Percentiles rank a stretch among this genome's conserved stretches.
Conservation (phyloP, 169 alveolate species). For the Cryptosporidium andersoni region DNA sequence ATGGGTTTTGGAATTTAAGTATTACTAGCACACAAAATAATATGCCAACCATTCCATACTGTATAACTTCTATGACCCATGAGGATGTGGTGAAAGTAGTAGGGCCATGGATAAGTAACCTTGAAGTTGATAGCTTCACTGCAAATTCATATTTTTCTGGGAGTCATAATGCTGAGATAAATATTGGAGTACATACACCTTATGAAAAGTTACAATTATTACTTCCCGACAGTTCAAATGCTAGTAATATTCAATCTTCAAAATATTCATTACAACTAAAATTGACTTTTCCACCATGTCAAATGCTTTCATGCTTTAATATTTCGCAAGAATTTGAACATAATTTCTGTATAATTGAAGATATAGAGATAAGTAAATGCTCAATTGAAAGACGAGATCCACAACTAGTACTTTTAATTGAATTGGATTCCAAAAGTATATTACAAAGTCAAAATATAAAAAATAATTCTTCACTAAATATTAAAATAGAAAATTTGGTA, state of each 20-base stretch:
- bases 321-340: conserved; percentile 1
- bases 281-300: conserved; percentile 53
- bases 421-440: conserved; percentile 8
- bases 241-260: no score
- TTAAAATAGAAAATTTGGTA: conserved; percentile 12
- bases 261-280: conserved; percentile 10
- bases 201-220: not conserved
- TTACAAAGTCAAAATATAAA: not conserved
- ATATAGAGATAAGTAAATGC: conserved; percentile 16
- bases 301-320: not conserved
- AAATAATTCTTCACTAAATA: conserved; percentile 21
- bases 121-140: conserved; percentile 10
- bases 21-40: conserved; percentile 66
- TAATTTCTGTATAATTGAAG: conserved; percentile 28
- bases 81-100: conserved; percentile 16
- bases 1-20: conserved; percentile 58
- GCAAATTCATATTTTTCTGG: conserved; percentile 23
- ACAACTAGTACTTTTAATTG: conserved; percentile 17
- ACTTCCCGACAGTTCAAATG: no score
- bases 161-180: conserved; percentile 26
- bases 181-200: not conserved
- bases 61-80: conserved; percentile 22
- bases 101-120: conserved; percentile 20
- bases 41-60: conserved; percentile 55
- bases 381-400: conserved; percentile 29